phyloP scores from a whole-genome alignment of 305 asterid genomes.

The Rubia tinctorum region DNA sequence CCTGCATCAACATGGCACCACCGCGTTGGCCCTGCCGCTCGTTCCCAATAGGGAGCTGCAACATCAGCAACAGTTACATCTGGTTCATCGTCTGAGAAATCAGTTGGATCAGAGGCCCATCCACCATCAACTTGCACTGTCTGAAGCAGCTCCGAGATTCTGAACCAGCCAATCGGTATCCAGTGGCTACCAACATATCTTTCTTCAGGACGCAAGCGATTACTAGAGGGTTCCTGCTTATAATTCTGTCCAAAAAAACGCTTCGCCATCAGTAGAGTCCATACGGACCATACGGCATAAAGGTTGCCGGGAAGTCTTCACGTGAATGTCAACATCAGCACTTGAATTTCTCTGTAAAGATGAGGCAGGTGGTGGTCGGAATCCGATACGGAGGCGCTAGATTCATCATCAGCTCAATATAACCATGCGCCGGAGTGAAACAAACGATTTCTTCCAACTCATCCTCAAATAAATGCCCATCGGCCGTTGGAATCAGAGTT shows the following conservation, averaged over 20 bases:
- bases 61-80: neutral
- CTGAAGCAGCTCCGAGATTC: neutral
- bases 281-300: neutral
- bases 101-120: constrained; percentile 1
- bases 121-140: neutral
- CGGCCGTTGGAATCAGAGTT: no score
- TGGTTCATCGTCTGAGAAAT: neutral
- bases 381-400: no score
- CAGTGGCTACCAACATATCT: neutral
- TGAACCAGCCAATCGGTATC: neutral
- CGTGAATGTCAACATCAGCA: neutral
- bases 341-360: neutral
- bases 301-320: neutral
- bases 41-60: constrained; percentile 2
- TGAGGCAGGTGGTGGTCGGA: neutral
- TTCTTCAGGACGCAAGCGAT: neutral
- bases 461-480: no score
- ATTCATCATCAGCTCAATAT: no score
- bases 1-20: constrained; percentile 5
- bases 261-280: neutral
- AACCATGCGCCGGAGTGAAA: no score
- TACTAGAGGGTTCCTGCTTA: neutral
- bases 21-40: neutral
- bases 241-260: neutral
- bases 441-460: no score